Base-by-base conservation (phyloP, 495 filamentous ascomycete species). In the Penicillium cinerascens region DNA sequence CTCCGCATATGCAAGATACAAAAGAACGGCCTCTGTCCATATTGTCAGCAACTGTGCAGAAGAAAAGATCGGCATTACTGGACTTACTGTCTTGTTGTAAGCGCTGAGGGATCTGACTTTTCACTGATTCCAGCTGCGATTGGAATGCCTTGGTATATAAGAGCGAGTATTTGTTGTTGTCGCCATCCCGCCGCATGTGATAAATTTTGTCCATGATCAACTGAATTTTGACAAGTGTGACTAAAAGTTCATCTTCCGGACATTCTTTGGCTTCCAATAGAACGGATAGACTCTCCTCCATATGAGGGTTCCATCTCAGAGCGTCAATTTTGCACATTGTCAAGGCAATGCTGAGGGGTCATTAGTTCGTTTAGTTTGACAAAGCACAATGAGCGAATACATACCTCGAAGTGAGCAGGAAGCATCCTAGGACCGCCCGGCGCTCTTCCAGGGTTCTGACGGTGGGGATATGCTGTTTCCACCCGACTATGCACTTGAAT, bases 351-450 rank as follows among this genome's bases (percentile, higher is more conserved):
- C 71, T 79, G 58, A 15, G 42, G 41, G 6, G n/a, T 2, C 9
- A 16, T 51, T 29, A 51, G 49, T n/a, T 29, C 44, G 49, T n/a
- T 3, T 16, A 9, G 18, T 13, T 16, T 23, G 17, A 8, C 3
- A 17, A 17, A 44, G 20, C 1, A 0, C 8, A 10, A 6, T 36
- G 7, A 8, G 36, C 20, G 20, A 11, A 16, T 16, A 61, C 67
- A 20, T 63, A 82, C 79, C 74, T 69, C 11, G 79, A 80, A 10
- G 73, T 78, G 22, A 81, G 41, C 25, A 77, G 59, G 48, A 80
- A 84, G 46, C 75, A 76, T 10, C 79, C 82, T 16, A 83, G 64
- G 21, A 75, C 71, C 21, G 78, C 75, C 41, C 82, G 68, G 33
- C 75, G 66, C 54, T 82, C 79, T 52, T 82, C 81, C 38, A 77